Evolutionary conservation across 2,329 filamentous ascomycete genomes (phyloP).

Genomic region (Zymoseptoria pseudotritici): DNA sequence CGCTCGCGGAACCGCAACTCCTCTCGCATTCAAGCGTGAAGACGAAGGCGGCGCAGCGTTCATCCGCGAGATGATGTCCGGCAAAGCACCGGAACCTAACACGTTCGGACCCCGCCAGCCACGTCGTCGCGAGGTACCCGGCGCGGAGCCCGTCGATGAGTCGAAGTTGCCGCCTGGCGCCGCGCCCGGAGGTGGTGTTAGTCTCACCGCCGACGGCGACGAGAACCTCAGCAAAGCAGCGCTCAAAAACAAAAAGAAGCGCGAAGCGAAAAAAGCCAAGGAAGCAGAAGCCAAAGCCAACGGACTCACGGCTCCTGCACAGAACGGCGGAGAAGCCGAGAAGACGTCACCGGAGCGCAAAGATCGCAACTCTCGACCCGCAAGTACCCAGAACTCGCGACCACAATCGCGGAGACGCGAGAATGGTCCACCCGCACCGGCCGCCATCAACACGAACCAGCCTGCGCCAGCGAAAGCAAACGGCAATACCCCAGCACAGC

Average conservation of each 20-base stretch:
- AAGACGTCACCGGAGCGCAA: conserved; percentile 5
- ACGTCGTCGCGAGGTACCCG: conserved; percentile 72
- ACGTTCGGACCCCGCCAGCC: conserved; percentile 62
- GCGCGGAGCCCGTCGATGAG: conserved; percentile 64
- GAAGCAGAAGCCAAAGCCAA: conserved; percentile 60
- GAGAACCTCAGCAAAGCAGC: conserved; percentile 75
- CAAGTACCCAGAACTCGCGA: conserved; percentile 21
- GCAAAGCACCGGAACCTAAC: conserved; percentile 45
- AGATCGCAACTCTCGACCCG: conserved; percentile 22
- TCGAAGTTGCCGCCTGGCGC: conserved; percentile 50
- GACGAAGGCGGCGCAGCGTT: conserved; percentile 92
- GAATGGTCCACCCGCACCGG: conserved; percentile 20
- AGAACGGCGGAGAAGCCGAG: conserved; percentile 37
- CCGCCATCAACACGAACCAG: conserved; percentile 19
- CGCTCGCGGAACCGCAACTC: conserved; percentile 79
- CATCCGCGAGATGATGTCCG: conserved; percentile 66
- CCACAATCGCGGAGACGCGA: conserved; percentile 23
- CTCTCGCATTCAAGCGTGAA: conserved; percentile 92
- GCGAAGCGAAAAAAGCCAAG: conserved; percentile 83
- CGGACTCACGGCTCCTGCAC: conserved; percentile 39
- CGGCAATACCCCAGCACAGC: conserved; percentile 8
- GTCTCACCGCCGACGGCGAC: conserved; percentile 59
- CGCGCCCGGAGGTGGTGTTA: conserved; percentile 59
- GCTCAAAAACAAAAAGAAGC: conserved; percentile 98
- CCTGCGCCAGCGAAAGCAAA: conserved; percentile 23